Conservation (phyloP, 2,329 filamentous ascomycete species). For the Coleophoma crateriformis region DNA sequence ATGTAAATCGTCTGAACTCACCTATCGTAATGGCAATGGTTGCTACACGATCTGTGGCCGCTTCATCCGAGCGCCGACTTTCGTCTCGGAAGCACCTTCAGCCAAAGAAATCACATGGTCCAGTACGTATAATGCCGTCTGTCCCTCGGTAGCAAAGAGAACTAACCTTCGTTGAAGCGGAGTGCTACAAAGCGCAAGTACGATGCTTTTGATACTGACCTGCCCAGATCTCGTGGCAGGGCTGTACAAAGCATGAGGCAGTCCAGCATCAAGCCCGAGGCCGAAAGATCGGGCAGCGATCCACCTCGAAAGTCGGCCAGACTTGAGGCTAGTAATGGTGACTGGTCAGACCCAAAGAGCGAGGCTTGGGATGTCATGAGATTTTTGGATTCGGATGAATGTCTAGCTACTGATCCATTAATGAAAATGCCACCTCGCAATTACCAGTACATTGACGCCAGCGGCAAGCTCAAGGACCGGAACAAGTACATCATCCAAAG, state of each 20-base stretch:
- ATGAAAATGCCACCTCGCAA: constrained; percentile 9
- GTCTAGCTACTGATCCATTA: constrained; percentile 12
- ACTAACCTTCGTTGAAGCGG: too few relatives aligned
- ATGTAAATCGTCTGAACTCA: too few relatives aligned
- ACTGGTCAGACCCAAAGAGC: constrained; percentile 15
- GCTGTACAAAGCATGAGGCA: too few relatives aligned
- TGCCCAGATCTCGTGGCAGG: neutral
- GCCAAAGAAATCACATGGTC: neutral
- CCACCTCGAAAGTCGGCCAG: neutral
- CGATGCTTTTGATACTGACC: neutral
- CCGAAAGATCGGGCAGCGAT: neutral
- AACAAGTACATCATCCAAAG: constrained; percentile 7
- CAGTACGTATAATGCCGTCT: neutral
- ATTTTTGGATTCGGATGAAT: constrained; percentile 10
- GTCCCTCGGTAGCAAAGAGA: too few relatives aligned
- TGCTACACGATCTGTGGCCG: neutral
- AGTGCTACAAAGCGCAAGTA: neutral
- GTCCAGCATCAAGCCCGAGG: too few relatives aligned
- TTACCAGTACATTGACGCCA: constrained; percentile 10
- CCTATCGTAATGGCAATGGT: neutral
- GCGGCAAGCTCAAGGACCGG: constrained; percentile 11
- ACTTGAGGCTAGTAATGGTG: neutral
- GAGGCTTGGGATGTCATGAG: constrained; percentile 12
- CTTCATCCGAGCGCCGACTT: neutral
- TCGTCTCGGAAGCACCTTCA: neutral